These are phyloP conservation scores for Cyberlindnera samutprakarnensis DNA, from an alignment of 805 yeast genomes.

Conservation along the genomic window DNA sequence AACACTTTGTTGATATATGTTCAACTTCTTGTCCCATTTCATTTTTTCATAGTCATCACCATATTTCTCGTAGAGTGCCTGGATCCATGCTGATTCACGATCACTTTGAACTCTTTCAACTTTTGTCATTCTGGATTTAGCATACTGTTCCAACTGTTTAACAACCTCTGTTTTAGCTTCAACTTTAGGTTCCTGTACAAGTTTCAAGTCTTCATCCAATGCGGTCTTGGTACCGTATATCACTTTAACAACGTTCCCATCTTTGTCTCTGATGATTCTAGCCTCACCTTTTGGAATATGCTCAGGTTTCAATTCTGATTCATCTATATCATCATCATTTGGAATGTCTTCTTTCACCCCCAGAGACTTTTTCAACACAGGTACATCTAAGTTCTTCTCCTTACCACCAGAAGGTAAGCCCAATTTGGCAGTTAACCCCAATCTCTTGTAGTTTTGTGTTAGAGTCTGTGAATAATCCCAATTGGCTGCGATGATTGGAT, in stretches of 20 bases:
- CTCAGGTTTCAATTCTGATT: slow-evolving; percentile 31
- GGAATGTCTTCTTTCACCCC: slow-evolving; percentile 7
- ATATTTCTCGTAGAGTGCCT: slow-evolving; percentile 56
- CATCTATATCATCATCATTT: slow-evolving; percentile 13
- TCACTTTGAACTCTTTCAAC: slow-evolving; percentile 53
- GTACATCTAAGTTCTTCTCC: slow-evolving; percentile 45
- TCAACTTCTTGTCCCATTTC: slow-evolving; percentile 87
- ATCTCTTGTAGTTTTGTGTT: slow-evolving; percentile 74
- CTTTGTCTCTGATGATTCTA: slow-evolving; percentile 59
- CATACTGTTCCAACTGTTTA: slow-evolving; percentile 57
- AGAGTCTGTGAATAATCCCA: slow-evolving; percentile 85
- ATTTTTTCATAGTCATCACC: slow-evolving; percentile 85
- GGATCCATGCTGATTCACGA: slow-evolving; percentile 72
- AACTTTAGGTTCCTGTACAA: slow-evolving; percentile 24
- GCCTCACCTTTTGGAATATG: slow-evolving; percentile 77
- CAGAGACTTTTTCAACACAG: slow-evolving; percentile 27
- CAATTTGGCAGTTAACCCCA: slow-evolving; percentile 69
- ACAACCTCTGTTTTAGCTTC: slow-evolving; percentile 49
- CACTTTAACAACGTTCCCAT: slow-evolving; percentile 58
- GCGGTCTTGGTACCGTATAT: slow-evolving; percentile 60
- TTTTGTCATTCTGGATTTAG: slow-evolving; percentile 30
- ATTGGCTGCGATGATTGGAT: slow-evolving; percentile 78
- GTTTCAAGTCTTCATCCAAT: slow-evolving; percentile 25
- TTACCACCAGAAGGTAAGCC: slow-evolving; percentile 72
- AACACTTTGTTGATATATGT: slow-evolving; percentile 74